Conservation (phyloP, 2,329 filamentous ascomycete species). For the Thielaviopsis populi region DNA sequence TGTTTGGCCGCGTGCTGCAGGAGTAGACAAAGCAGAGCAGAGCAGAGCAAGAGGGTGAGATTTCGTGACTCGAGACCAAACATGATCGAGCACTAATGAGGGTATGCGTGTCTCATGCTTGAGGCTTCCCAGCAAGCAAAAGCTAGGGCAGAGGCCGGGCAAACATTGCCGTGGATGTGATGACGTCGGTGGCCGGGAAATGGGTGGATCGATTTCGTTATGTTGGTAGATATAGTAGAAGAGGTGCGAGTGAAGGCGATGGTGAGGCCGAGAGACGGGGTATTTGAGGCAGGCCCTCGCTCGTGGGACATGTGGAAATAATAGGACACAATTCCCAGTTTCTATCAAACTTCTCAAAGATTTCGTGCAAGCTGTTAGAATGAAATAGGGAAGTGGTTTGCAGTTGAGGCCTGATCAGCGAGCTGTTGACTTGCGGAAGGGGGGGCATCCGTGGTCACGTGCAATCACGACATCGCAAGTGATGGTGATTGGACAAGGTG, state of each 20-base stretch:
- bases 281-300: background rate
- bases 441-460: constrained; percentile 14
- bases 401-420: background rate
- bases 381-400: background rate
- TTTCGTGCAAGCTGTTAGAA: background rate
- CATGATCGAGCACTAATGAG: background rate
- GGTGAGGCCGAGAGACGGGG: constrained; percentile 7
- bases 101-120: too few species aligned
- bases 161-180: background rate
- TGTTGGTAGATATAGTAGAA: background rate
- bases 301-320: constrained; percentile 14
- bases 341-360: background rate
- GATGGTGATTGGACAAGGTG: constrained; percentile 13
- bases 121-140: background rate
- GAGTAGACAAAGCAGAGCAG: constrained; percentile 20
- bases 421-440: background rate
- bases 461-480: constrained; percentile 15
- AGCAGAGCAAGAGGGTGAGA: background rate
- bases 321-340: constrained; percentile 15
- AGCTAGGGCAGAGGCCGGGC: background rate
- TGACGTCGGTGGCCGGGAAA: background rate
- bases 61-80: background rate
- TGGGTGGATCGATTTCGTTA: background rate
- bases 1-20: constrained; percentile 36
- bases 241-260: background rate